Conservation (phyloP, 495 filamentous ascomycete genomes). For the Lophiostoma macrostomum region DNA sequence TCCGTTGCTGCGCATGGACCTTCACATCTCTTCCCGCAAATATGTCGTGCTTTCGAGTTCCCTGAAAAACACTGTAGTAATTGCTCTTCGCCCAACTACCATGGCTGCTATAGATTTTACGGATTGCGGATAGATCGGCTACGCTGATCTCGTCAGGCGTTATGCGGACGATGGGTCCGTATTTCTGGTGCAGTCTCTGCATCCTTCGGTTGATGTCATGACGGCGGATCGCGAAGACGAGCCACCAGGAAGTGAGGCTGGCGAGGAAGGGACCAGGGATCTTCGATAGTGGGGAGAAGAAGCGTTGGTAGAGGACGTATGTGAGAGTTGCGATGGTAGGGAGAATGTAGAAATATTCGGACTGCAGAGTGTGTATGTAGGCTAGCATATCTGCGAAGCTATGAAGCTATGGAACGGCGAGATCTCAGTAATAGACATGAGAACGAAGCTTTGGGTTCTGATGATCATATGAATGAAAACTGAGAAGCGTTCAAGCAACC, state of each 20-base stretch:
- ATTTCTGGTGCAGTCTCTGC: not conserved
- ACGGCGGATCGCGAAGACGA: not conserved
- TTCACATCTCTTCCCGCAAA: not conserved
- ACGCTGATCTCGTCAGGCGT: not conserved
- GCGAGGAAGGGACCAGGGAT: conserved; percentile 1
- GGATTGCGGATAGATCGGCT: not conserved
- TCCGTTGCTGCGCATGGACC: conserved; percentile 3
- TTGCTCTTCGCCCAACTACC: not conserved
- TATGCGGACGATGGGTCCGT: not conserved
- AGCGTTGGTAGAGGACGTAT: not conserved
- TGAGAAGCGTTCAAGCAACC: too few relatives aligned
- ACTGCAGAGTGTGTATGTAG: too few relatives aligned
- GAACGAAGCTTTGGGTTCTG: too few relatives aligned
- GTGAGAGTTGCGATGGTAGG: too few relatives aligned
- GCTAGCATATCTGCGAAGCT: too few relatives aligned
- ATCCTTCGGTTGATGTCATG: not conserved
- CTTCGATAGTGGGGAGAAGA: not conserved
- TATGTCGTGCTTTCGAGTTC: not conserved
- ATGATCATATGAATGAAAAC: too few relatives aligned
- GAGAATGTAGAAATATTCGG: too few relatives aligned
- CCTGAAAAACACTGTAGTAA: not conserved
- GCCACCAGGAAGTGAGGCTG: not conserved
- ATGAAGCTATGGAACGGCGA: too few relatives aligned
- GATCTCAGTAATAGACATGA: too few relatives aligned
- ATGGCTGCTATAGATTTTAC: not conserved